Evolutionary conservation across 345 rosid genomes (phyloP).

Genomic region (Trapa bicornis): DNA sequence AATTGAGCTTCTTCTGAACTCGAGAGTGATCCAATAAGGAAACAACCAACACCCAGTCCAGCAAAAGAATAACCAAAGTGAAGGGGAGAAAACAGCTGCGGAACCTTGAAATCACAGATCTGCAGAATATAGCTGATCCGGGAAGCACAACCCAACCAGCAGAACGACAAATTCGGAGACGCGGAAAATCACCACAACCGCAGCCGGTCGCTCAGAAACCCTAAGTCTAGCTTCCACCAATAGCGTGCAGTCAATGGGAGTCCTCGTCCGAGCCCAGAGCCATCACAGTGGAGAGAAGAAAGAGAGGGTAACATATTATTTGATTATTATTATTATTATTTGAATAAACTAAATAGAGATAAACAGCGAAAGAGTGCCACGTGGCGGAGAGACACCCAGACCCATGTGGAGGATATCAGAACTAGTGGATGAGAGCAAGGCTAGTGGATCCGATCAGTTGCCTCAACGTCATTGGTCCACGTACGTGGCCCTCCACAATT

Average conservation of each 20-base stretch:
- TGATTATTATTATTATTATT: constrained; percentile 5
- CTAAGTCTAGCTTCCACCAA: neutral
- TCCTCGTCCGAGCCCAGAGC: constrained; percentile 13
- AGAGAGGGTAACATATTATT: neutral
- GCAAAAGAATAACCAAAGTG: neutral
- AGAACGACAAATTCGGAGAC: neutral
- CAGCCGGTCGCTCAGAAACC: constrained; percentile 4
- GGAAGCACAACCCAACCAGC: neutral
- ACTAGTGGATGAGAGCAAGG: constrained; percentile 71
- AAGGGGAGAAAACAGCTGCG: neutral
- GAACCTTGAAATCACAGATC: constrained; percentile 4
- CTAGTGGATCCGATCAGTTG: constrained; percentile 72
- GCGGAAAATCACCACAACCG: neutral
- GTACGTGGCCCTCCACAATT: constrained; percentile 9
- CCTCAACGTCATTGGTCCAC: constrained; percentile 51
- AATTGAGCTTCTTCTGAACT: neutral
- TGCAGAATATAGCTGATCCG: constrained; percentile 2
- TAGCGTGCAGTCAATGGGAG: constrained; percentile 8
- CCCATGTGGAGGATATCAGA: constrained; percentile 36
- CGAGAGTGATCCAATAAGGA: neutral
- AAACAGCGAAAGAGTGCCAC: constrained; percentile 30
- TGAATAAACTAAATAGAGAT: constrained; percentile 6
- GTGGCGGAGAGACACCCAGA: constrained; percentile 39
- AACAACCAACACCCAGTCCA: neutral
- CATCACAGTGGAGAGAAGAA: constrained; percentile 4